These are phyloP conservation scores for Eimeria necatrix DNA, from an alignment of 169 alveolate species.

Conservation along the genomic window DNA sequence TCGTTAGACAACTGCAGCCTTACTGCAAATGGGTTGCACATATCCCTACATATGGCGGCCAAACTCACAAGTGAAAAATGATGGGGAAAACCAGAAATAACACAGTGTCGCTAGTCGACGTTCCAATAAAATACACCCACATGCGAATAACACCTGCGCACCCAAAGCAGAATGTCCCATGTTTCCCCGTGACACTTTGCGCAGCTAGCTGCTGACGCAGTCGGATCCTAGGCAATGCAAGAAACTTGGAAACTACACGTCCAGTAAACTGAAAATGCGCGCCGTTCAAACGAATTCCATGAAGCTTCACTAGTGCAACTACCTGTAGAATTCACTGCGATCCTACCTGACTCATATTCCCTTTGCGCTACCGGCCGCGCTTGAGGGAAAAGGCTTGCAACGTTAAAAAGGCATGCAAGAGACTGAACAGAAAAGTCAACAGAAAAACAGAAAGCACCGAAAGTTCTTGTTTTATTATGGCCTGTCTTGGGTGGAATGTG, in stretches of 20 bases:
- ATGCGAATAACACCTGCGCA: slow-evolving; percentile 79
- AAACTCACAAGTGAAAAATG: slow-evolving; percentile 65
- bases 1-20: neutral
- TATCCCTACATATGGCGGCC: neutral
- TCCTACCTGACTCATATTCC: slow-evolving; percentile 64
- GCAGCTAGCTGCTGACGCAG: too few relatives aligned
- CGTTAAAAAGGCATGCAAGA: slow-evolving; percentile 48
- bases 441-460: neutral
- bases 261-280: too few relatives aligned
- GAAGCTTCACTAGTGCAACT: neutral
- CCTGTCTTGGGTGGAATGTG: neutral
- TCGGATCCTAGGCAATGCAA: too few relatives aligned
- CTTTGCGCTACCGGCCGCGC: slow-evolving; percentile 74
- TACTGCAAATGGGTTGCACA: neutral
- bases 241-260: too few relatives aligned
- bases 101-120: slow-evolving; percentile 45
- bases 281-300: neutral
- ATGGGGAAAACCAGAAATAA: slow-evolving; percentile 59
- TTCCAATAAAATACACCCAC: slow-evolving; percentile 71
- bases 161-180: neutral
- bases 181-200: too few relatives aligned
- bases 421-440: slow-evolving; percentile 39
- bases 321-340: neutral
- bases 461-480: neutral
- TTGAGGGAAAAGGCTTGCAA: slow-evolving; percentile 70